Evolutionary conservation across 1,284 basidiomycete species (phyloP).

Genomic region (Trametes pubescens): DNA sequence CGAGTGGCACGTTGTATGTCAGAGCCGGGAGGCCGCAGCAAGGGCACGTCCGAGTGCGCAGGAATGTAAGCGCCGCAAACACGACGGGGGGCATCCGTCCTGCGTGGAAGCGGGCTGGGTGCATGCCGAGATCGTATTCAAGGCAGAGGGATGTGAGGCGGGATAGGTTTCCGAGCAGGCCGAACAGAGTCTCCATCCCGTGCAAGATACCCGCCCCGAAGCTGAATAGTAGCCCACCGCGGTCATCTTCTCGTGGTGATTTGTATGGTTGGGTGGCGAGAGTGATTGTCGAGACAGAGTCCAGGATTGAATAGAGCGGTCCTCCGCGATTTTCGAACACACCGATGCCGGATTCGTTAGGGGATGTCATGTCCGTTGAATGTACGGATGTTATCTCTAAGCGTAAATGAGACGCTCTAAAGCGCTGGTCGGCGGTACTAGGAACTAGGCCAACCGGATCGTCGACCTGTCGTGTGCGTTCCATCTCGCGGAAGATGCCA

Average conservation of each 20-base stretch:
- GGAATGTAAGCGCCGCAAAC: background rate
- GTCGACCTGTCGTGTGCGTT: background rate
- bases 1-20: background rate
- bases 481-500: background rate
- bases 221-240: no score
- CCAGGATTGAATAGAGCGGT: background rate
- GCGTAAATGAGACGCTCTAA: background rate
- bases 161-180: background rate
- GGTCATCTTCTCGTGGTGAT: background rate
- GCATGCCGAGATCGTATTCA: background rate
- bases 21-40: background rate
- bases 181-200: background rate
- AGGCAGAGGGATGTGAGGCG: constrained; percentile 6
- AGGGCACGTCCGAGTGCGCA: constrained; percentile 3
- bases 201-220: background rate
- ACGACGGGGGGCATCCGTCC: no score
- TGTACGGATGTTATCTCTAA: background rate
- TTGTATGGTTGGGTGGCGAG: background rate
- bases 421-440: background rate
- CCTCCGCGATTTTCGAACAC: no score
- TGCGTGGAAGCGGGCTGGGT: no score
- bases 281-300: background rate
- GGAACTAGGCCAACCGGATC: background rate
- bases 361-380: no score
- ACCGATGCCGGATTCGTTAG: no score